Conservation (phyloP, 164 flowering plant species). For the grape (Vitis vinifera) region ASM3070453v1 NC_081808.1:20404501-20405000, state of each 20-base stretch:
- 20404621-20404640: slow-evolving; percentile 46
- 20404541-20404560: slow-evolving; percentile 25
- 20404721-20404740: slow-evolving; percentile 47
- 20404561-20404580: slow-evolving; percentile 36
- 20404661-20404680: slow-evolving; percentile 50
- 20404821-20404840: no score
- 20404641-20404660: slow-evolving; percentile 34
- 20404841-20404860: no score
- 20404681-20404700: slow-evolving; percentile 48
- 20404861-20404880: no score
- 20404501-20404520: not conserved
- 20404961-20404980: not conserved
- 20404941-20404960: not conserved
- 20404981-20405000: not conserved
- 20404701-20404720: slow-evolving; percentile 51
- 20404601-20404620: slow-evolving; percentile 39
- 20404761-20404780: slow-evolving; percentile 41
- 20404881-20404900: no score
- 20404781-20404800: no score
- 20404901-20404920: no score
- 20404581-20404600: slow-evolving; percentile 35
- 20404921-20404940: not conserved
- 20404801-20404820: no score
- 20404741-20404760: slow-evolving; percentile 55
- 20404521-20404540: slow-evolving; percentile 21